These are phyloP conservation scores for Fusarium torulosum DNA, from an alignment of 2,329 filamentous ascomycete genomes.

Conservation along the genomic window DNA sequence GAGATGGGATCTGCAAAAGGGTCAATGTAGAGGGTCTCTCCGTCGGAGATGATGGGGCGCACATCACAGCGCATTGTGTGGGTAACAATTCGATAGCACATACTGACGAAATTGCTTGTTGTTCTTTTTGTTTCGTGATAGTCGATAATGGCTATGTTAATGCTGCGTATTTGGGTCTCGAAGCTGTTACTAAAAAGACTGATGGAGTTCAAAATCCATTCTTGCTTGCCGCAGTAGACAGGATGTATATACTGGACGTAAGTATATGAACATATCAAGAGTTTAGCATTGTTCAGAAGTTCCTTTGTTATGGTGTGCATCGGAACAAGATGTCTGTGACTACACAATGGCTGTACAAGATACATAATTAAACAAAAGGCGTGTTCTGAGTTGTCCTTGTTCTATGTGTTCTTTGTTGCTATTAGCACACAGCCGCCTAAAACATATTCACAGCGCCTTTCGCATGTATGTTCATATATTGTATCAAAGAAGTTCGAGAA, in stretches of 20 bases:
- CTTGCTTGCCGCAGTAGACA: neutral
- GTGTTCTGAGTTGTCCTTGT: neutral
- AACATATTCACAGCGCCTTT: neutral
- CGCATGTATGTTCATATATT: neutral
- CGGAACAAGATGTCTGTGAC: conserved; percentile 8
- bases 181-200: neutral
- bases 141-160: neutral
- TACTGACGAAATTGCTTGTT: conserved; percentile 9
- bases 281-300: neutral
- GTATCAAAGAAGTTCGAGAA: neutral
- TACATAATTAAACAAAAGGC: neutral
- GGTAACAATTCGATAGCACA: conserved; percentile 46
- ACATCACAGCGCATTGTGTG: conserved; percentile 50
- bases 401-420: neutral
- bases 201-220: neutral
- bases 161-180: neutral
- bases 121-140: neutral
- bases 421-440: neutral
- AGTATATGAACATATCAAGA: neutral
- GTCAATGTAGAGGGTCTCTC: conserved; percentile 39
- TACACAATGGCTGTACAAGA: neutral
- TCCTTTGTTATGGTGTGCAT: conserved; percentile 12
- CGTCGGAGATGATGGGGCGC: conserved; percentile 47
- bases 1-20: conserved; percentile 37
- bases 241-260: neutral